Percentiles rank a stretch among this genome's conserved stretches.
Conservation (phyloP, 2,329 filamentous ascomycete genomes). For the Diaporthe destruens region DNA sequence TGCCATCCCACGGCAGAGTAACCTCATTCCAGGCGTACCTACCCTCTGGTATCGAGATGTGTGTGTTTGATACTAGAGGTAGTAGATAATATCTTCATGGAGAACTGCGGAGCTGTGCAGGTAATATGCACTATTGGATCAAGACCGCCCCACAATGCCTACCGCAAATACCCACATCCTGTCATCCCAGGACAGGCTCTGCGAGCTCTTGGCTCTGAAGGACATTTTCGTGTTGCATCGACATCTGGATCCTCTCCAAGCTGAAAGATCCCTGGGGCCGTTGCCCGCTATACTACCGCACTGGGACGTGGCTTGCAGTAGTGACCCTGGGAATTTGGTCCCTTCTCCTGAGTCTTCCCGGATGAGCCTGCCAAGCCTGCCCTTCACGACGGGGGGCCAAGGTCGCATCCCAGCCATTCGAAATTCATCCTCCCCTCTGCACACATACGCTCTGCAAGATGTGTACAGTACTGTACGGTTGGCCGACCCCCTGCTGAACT, state of each 20-base stretch:
- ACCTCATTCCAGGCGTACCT: no score
- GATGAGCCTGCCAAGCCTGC: no score
- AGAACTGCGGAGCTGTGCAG: not conserved
- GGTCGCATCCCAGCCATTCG: constrained; percentile 5
- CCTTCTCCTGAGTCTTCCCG: not conserved
- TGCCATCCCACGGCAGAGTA: not conserved
- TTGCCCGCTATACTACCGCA: not conserved
- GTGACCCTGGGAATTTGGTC: not conserved
- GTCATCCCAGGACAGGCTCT: not conserved
- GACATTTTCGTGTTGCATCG: no score
- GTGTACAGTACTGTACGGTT: no score
- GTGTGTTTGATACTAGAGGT: not conserved
- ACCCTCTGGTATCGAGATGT: no score
- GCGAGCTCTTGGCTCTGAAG: no score
- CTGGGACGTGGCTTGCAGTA: constrained; percentile 30
- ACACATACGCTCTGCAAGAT: no score
- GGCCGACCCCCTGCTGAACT: not conserved
- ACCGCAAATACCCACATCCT: no score
- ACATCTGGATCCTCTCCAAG: constrained; percentile 9
- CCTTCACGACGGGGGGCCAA: not conserved
- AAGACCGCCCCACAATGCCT: not conserved
- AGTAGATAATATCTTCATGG: no score
- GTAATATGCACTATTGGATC: not conserved
- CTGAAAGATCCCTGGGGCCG: not conserved
- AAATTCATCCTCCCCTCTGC: no score